Evolutionary conservation across 1,284 basidiomycete species (phyloP).

Genomic region (Fistulinella cinereoalba): DNA sequence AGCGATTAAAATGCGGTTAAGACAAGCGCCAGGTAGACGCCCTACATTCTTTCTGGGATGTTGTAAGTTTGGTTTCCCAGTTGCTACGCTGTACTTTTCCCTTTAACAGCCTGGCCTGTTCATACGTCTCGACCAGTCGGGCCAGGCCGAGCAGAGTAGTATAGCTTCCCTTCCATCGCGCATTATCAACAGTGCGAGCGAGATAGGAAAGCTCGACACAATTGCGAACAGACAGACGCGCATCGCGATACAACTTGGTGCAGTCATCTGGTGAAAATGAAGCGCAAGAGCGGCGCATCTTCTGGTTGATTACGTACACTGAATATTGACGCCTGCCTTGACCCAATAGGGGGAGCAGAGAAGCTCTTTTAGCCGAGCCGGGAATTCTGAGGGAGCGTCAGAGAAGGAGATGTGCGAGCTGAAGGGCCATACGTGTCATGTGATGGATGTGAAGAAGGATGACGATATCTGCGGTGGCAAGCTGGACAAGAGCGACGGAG

Average conservation of each 20-base stretch:
- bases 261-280: constrained; percentile 50
- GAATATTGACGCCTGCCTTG: constrained; percentile 72
- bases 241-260: constrained; percentile 59
- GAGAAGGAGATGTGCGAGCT: background rate
- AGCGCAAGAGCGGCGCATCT: background rate
- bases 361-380: constrained; percentile 46
- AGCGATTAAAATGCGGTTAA: constrained; percentile 4
- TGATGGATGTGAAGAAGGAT: constrained; percentile 61
- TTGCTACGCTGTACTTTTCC: constrained; percentile 61
- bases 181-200: constrained; percentile 65
- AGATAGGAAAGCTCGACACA: constrained; percentile 68
- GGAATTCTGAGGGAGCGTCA: constrained; percentile 47
- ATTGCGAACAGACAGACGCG: constrained; percentile 45
- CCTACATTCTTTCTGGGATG: constrained; percentile 57
- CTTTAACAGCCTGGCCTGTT: constrained; percentile 50
- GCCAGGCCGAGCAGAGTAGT: constrained; percentile 54
- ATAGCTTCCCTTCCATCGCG: constrained; percentile 66
- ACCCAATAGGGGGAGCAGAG: constrained; percentile 48
- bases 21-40: no score
- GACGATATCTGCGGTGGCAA: constrained; percentile 52
- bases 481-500: constrained; percentile 66
- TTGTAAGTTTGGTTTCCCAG: constrained; percentile 54
- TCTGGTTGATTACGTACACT: constrained; percentile 41
- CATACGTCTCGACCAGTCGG: constrained; percentile 57
- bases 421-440: constrained; percentile 50